A percentile compares a stretch with the other conserved stretches of the same genome.
Evolutionary conservation across 1,284 basidiomycete genomes (phyloP).

Genomic region (Leccinum subspadiceum): DNA sequence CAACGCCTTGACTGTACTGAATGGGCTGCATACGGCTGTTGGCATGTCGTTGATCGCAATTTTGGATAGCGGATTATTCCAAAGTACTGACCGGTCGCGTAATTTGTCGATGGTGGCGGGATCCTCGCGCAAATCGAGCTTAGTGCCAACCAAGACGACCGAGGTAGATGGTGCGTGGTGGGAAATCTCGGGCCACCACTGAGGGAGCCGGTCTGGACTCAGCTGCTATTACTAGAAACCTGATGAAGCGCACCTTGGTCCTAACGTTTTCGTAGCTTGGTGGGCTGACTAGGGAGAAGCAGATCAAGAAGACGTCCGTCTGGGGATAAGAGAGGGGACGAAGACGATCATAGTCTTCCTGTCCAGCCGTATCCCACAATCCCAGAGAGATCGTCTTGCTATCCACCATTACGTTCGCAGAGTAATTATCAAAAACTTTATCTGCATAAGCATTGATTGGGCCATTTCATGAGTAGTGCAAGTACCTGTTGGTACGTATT

Average conservation of each 20-base stretch:
- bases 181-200: slow-evolving; percentile 97
- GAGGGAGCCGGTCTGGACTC: slow-evolving; percentile 5
- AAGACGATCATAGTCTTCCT: slow-evolving; percentile 98
- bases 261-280: slow-evolving; percentile 98
- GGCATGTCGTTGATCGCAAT: slow-evolving; percentile 12
- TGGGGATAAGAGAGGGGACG: slow-evolving; percentile 98
- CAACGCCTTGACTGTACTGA: slow-evolving; percentile 85
- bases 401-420: slow-evolving; percentile 96
- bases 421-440: slow-evolving; percentile 92
- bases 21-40: slow-evolving; percentile 91
- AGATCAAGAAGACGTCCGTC: slow-evolving; percentile 99
- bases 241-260: slow-evolving; percentile 72
- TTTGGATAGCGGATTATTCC: background rate
- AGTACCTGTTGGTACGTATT: slow-evolving; percentile 94
- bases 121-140: slow-evolving; percentile 97
- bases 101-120: slow-evolving; percentile 88
- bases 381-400: slow-evolving; percentile 98
- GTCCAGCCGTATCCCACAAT: slow-evolving; percentile 98
- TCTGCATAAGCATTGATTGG: slow-evolving; percentile 18
- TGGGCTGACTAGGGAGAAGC: slow-evolving; percentile 96
- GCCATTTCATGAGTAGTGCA: slow-evolving; percentile 8
- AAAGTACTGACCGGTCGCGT: slow-evolving; percentile 69
- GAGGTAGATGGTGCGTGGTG: slow-evolving; percentile 96
- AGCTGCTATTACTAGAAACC: slow-evolving; percentile 5
- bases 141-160: slow-evolving; percentile 96